Percentiles rank a stretch among this genome's conserved stretches.
Evolutionary conservation across 352 stramenopile species (phyloP).

Genomic region (Phytopythium oedochilum): DNA sequence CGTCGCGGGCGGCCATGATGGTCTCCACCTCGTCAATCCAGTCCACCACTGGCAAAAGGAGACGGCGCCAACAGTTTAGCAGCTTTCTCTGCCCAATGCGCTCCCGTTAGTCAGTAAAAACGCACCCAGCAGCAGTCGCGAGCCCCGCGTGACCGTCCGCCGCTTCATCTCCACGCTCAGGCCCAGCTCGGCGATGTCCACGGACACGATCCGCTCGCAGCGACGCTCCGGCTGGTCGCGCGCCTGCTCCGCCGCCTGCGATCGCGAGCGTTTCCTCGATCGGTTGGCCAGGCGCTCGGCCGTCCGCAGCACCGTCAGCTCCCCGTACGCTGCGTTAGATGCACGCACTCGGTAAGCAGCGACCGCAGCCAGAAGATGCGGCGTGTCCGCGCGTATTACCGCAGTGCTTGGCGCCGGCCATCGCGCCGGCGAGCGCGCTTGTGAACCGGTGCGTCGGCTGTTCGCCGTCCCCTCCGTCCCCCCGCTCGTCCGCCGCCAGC

Average conservation of each 20-base stretch:
- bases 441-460: slow-evolving; percentile 21
- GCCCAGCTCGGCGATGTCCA: slow-evolving; percentile 18
- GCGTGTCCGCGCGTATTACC: slow-evolving; percentile 16
- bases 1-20: slow-evolving; percentile 38
- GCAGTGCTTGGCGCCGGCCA: slow-evolving; percentile 36
- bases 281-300: slow-evolving; percentile 3
- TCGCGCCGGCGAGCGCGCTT: slow-evolving; percentile 33
- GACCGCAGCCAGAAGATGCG: not conserved
- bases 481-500: not conserved
- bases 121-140: slow-evolving; percentile 27
- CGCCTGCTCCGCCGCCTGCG: slow-evolving; percentile 1
- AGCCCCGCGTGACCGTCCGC: slow-evolving; percentile 11
- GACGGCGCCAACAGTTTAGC: not conserved
- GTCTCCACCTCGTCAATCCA: slow-evolving; percentile 46
- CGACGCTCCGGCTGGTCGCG: not conserved
- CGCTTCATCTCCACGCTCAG: slow-evolving; percentile 26
- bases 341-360: not conserved
- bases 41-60: slow-evolving; percentile 27
- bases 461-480: not conserved
- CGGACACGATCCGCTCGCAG: slow-evolving; percentile 20
- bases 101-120: not conserved
- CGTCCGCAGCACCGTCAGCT: slow-evolving; percentile 24
- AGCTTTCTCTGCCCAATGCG: not conserved
- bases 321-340: slow-evolving; percentile 29
- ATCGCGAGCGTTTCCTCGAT: not conserved